Evolutionary conservation across 371 early-diverging fungal species (phyloP), one percentile per base, ranked within the genome.

Genomic region (Quaeritorhiza haematococci): DNA sequence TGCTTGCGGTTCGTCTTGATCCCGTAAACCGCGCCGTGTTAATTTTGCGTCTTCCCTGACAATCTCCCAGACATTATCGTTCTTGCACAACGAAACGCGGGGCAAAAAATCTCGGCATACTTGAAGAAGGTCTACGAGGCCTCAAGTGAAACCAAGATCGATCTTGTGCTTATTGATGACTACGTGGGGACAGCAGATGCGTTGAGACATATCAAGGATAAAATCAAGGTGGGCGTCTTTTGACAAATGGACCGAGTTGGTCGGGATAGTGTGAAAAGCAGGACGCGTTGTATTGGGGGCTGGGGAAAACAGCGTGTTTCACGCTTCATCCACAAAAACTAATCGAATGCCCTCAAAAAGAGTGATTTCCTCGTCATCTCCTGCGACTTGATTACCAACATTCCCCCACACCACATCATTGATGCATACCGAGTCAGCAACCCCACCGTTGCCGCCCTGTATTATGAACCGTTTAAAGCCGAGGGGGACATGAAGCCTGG

Each of bases 361-460:
- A 78, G 79, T 41, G 93, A 94, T 69, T 91, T 95, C 50, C 82
- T 96, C 45, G 91, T 95, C 8, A 71, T 95, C 34, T 83, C 87
- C 43, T 93, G 92, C 70, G 96, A 96, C 74, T 68, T 90, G 48
- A 76, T 93, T 46, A 87, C 91, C 4, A 88, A 90, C 32, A 73
- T 91, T 24, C 82, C 89, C 5, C 87, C 92, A 24, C 84, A 86
- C 58, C 84, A 84, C 32, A 69, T 96, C 34, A 64, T 95, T 53
- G 92, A 95, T 66, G 70, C 79, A 46, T 88, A 88, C 61, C 87
- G 93, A 33, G 70, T 86, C 3, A 73, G 80, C 38, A 80, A 85
- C 54, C 87, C 94, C 8, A 82, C 94, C 2, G 78, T 89, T 49
- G 82, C 88, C 0, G 82, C 90, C 2, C 61, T 94, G 60, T 86